A percentile compares a stretch with the other conserved stretches of the same genome.
phyloP scores from a whole-genome alignment of 2,329 filamentous ascomycete genomes.

The Paracoccidioides brasiliensis region DNA sequence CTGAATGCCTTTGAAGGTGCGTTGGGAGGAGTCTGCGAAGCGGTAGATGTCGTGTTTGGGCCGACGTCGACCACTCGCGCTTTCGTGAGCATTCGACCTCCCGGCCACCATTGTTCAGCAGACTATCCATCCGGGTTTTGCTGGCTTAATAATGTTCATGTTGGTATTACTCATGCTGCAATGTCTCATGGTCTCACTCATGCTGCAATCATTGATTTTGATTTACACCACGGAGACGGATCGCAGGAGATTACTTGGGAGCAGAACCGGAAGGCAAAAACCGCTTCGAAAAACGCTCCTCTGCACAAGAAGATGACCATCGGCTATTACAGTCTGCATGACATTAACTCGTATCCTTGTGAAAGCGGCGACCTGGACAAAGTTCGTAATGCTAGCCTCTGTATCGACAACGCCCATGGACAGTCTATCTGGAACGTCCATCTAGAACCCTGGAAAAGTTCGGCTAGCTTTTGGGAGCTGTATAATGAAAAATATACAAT shows the following conservation, averaged over 20 bases:
- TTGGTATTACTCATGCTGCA: constrained; percentile 84
- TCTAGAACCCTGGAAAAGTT: constrained; percentile 70
- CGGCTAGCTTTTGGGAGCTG: constrained; percentile 75
- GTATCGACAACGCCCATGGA: constrained; percentile 84
- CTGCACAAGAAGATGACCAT: constrained; percentile 73
- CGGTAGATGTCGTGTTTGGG: constrained; percentile 71
- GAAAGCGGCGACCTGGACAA: constrained; percentile 89
- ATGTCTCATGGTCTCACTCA: constrained; percentile 78
- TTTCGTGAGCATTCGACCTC: constrained; percentile 85
- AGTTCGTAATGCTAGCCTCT: constrained; percentile 83
- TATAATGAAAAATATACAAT: constrained; percentile 68
- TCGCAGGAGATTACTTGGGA: constrained; percentile 90
- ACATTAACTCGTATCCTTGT: constrained; percentile 97
- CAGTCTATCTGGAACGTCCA: constrained; percentile 97
- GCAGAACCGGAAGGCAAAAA: constrained; percentile 60
- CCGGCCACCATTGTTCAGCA: constrained; percentile 89
- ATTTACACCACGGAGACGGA: constrained; percentile 87
- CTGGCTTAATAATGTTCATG: constrained; percentile 97
- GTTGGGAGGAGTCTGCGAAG: constrained; percentile 84
- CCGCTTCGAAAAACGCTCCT: constrained; percentile 55
- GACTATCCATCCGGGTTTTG: constrained; percentile 89
- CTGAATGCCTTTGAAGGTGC: constrained; percentile 79
- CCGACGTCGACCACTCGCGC: constrained; percentile 54
- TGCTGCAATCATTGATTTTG: constrained; percentile 85
- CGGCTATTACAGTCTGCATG: constrained; percentile 92